phyloP scores from a whole-genome alignment of 192 early-diverging fungal genomes.

The Paraglomus occultum region DNA sequence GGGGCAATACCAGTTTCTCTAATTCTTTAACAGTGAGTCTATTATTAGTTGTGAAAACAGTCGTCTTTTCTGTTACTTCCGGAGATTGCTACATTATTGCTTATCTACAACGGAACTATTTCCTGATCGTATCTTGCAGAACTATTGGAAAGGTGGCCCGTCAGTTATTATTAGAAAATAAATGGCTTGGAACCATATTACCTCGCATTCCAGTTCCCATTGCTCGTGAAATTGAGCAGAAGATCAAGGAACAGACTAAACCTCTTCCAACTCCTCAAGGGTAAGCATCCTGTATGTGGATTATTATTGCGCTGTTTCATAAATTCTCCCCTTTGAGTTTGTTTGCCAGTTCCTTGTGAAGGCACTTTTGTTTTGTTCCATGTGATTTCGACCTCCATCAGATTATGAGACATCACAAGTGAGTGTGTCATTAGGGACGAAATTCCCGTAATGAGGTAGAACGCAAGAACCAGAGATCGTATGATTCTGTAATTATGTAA shows the following conservation, averaged over 20 bases:
- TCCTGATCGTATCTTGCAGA: slow-evolving; percentile 34
- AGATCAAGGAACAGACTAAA: slow-evolving; percentile 43
- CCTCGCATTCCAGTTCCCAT: slow-evolving; percentile 83
- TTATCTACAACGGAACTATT: not conserved
- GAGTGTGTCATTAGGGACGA: too few relatives aligned
- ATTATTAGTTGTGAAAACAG: not conserved
- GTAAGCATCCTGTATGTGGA: slow-evolving; percentile 14
- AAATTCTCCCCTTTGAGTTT: too few relatives aligned
- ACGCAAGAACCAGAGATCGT: too few relatives aligned
- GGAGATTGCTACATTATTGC: not conserved
- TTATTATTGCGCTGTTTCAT: too few relatives aligned
- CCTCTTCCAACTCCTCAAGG: slow-evolving; percentile 6
- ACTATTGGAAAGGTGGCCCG: slow-evolving; percentile 72
- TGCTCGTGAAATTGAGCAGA: slow-evolving; percentile 68
- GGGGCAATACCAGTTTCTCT: slow-evolving; percentile 23
- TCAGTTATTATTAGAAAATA: slow-evolving; percentile 68
- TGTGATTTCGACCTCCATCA: too few relatives aligned
- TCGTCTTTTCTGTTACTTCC: not conserved
- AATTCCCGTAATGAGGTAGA: too few relatives aligned
- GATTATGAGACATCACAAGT: too few relatives aligned
- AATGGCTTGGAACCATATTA: slow-evolving; percentile 76
- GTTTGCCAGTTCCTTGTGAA: too few relatives aligned
- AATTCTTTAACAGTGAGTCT: slow-evolving; percentile 13
- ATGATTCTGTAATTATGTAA: too few relatives aligned
- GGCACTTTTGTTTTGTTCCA: too few relatives aligned